Evolutionary conservation across 1,139 yeast species (phyloP), one percentile per base, ranked within the genome.

Genomic region (Yamadazyma pseudoaaseri): DNA sequence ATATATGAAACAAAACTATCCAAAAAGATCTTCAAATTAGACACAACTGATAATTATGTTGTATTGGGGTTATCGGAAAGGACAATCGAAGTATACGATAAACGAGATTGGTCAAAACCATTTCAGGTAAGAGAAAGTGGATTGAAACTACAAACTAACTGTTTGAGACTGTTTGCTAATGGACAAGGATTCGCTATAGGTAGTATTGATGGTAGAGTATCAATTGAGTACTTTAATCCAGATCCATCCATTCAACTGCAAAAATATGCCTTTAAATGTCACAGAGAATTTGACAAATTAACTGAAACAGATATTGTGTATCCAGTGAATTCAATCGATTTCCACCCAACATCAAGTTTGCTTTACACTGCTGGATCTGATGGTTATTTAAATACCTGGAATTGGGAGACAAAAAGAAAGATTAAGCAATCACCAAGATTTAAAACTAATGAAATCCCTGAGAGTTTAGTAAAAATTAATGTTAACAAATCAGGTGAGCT

Each of bases 151-250:
- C 94, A 86, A 54, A 79, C 86, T 2, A 65, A 81, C 31, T 77
- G 77, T 25, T 49, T 87, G 17, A 68, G 70, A 41, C 66, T 82
- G 33, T 70, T 80, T 44, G 86, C 87, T 0, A 52, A 61, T 33
- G 60, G 60, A 15, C 60, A 65, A 26, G 95, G 95, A 0, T 87
- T 79, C 54, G 89, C 86, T 0, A 73, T 83, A 26, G 70, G 90
- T n/a, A 82, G 95, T 3, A 72, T 87, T 10, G 97, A 89, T 48
- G 97, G 97, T 0, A 65, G 96, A 29, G 92, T 86, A 0, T 83
- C 95, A 0, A 75, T 90, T 25, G 96, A 87, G 45, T 82, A 74
- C 51, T 77, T 81, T 39, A 77, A 81, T 36, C 67, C 74, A 2
- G 54, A 71, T 0, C 71, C 74, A 1, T 65, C 63, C 14, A 56